These are phyloP conservation scores for Aciculosporium take DNA, from an alignment of 2,329 filamentous ascomycete species.

Conservation along the genomic window DNA sequence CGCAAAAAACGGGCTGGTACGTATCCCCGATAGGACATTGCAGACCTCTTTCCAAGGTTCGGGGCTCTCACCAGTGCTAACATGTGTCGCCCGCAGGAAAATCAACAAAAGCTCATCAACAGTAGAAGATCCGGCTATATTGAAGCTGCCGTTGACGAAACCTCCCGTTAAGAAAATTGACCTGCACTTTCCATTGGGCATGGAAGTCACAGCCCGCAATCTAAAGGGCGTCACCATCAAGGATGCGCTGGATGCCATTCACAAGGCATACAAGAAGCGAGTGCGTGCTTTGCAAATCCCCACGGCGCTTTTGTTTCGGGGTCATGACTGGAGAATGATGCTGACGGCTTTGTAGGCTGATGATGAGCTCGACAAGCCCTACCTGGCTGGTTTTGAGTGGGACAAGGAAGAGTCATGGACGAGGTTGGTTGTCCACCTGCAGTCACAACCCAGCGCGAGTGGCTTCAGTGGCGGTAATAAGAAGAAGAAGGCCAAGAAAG, in stretches of 20 bases:
- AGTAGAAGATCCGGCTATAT: slow-evolving; percentile 69
- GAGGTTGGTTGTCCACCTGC: slow-evolving; percentile 72
- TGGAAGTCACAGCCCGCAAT: slow-evolving; percentile 81
- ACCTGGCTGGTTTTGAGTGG: slow-evolving; percentile 93
- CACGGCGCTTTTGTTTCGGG: background rate
- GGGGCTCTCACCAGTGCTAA: background rate
- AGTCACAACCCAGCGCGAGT: slow-evolving; percentile 48
- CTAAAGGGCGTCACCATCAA: slow-evolving; percentile 93
- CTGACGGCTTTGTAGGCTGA: slow-evolving; percentile 49
- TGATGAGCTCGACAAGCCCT: slow-evolving; percentile 76
- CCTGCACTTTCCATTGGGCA: slow-evolving; percentile 75
- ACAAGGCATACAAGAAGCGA: slow-evolving; percentile 96
- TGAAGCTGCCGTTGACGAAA: slow-evolving; percentile 66
- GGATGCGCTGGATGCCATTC: slow-evolving; percentile 86
- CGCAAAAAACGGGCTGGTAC: slow-evolving; percentile 79
- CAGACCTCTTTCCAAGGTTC: too few relatives aligned
- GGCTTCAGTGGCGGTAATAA: slow-evolving; percentile 32
- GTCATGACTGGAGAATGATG: background rate
- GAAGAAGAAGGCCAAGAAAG: slow-evolving; percentile 62
- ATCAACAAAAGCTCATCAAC: slow-evolving; percentile 72
- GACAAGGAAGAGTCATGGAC: slow-evolving; percentile 87
- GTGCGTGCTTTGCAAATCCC: slow-evolving; percentile 34
- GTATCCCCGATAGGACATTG: slow-evolving; percentile 15
- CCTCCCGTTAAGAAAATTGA: slow-evolving; percentile 91
- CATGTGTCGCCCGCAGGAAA: slow-evolving; percentile 46